A percentile compares a stretch with the other conserved stretches of the same genome.
Evolutionary conservation across 441 rosid genomes (phyloP).

Genomic region (Adansonia gregorii): DNA sequence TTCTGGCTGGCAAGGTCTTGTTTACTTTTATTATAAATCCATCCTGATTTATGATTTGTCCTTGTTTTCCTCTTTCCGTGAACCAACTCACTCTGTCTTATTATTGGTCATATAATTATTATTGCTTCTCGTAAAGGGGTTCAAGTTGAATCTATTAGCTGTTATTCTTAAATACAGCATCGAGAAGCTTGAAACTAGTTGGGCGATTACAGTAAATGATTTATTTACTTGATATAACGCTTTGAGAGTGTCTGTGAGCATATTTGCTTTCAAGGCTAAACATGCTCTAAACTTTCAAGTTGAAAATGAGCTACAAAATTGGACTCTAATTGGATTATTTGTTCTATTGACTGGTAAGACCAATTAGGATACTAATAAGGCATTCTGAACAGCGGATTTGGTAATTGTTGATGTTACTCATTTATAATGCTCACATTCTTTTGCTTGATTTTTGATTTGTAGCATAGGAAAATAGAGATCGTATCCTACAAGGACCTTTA

Average conservation of each 20-base stretch:
- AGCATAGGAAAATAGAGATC: too few species aligned
- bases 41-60: neutral
- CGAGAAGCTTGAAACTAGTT: neutral
- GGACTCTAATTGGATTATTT: neutral
- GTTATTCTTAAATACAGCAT: neutral
- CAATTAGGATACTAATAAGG: neutral
- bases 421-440: too few species aligned
- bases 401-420: too few species aligned
- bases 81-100: neutral
- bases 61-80: neutral
- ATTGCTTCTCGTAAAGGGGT: neutral
- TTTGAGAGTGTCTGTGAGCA: neutral
- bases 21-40: neutral
- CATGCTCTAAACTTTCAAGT: neutral
- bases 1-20: neutral
- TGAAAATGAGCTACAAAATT: neutral
- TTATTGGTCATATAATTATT: neutral
- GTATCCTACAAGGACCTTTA: too few species aligned
- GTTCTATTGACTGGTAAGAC: neutral
- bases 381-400: neutral
- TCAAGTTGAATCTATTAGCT: neutral
- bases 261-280: constrained; percentile 4
- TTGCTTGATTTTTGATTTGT: too few species aligned
- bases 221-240: neutral
- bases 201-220: neutral